Evolutionary conservation across 352 stramenopile genomes (phyloP), one percentile per base, ranked within the genome.

Genomic region (Achlya hypogyna): DNA sequence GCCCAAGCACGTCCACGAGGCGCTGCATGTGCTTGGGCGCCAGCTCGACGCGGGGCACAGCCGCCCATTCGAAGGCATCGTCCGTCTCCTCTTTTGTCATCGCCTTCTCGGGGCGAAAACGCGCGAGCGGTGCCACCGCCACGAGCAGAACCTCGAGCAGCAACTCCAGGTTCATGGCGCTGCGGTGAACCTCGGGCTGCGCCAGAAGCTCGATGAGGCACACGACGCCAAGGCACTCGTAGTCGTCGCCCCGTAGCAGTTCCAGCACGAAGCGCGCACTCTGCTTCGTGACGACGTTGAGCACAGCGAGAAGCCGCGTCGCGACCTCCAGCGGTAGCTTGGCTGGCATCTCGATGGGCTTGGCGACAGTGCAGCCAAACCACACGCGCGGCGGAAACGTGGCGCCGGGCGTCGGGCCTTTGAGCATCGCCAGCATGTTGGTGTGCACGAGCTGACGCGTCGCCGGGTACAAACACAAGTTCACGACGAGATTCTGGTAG

Each of bases 121-220:
- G 78, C 28, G 88, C 87, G 14, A 98, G 75, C 34, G 93, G 94
- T 5, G 86, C 81, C 12, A 97, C 73, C 45, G 97, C 75, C 51
- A 87, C 67, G 72, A 98, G 94, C 10, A 98, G 73, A 10, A 98
- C 70, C 69, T 94, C 84, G 0, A 98, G 76, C 32, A 98, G 73
- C 40, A 95, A 86, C 65, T 98, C 94, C 27, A 98, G 74, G 65
- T 95, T 96, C 18, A 84, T 86, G n/a, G 82, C 80, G 52, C 91
- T 98, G 45, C 90, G 83, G 40, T 77, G 84, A 42, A 98, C 90
- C 40, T 88, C 73, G 12, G 89, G 76, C 25, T 89, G 78, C 18
- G 82, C 72, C 35, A 98, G 69, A 38, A 98, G 78, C 71, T 97
- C 92, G 8, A 98, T 74, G 12, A 98, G 59, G 59, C 32, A 89